Evolutionary conservation across 495 filamentous ascomycete species (phyloP).

Genomic region (Talaromyces stipitatus): DNA sequence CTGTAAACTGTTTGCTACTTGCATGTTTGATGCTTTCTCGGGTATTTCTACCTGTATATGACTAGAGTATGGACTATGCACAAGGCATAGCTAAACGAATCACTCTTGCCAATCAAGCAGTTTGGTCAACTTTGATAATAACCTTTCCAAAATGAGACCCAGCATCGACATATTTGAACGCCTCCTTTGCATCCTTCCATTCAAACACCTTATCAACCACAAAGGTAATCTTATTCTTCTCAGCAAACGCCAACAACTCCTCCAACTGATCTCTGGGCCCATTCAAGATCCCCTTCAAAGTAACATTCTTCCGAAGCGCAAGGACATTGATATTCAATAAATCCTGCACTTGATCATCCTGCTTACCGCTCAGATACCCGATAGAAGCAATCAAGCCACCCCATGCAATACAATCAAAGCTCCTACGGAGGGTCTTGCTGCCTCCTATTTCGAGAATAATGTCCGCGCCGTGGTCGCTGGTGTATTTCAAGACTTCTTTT

Average conservation of each 20-base stretch:
- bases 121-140: slow-evolving; percentile 43
- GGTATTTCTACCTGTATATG: not conserved
- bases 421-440: slow-evolving; percentile 51
- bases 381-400: slow-evolving; percentile 63
- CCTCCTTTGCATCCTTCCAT: slow-evolving; percentile 46
- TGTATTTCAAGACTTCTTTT: slow-evolving; percentile 54
- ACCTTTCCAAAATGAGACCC: slow-evolving; percentile 74
- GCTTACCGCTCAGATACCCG: slow-evolving; percentile 56
- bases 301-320: slow-evolving; percentile 41
- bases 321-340: slow-evolving; percentile 45
- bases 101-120: too few relatives aligned
- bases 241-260: slow-evolving; percentile 54
- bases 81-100: too few relatives aligned
- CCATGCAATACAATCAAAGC: slow-evolving; percentile 53
- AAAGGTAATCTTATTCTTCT: slow-evolving; percentile 52
- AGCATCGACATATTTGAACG: slow-evolving; percentile 48
- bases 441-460: slow-evolving; percentile 65
- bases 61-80: not conserved
- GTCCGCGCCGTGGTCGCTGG: slow-evolving; percentile 54
- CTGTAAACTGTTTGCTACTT: slow-evolving; percentile 15
- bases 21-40: not conserved
- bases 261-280: slow-evolving; percentile 52
- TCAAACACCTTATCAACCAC: slow-evolving; percentile 54
- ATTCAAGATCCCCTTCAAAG: slow-evolving; percentile 53
- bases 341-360: slow-evolving; percentile 28